phyloP scores from a whole-genome alignment of 2,329 filamentous ascomycete species.

The Aureobasidium musti region DNA sequence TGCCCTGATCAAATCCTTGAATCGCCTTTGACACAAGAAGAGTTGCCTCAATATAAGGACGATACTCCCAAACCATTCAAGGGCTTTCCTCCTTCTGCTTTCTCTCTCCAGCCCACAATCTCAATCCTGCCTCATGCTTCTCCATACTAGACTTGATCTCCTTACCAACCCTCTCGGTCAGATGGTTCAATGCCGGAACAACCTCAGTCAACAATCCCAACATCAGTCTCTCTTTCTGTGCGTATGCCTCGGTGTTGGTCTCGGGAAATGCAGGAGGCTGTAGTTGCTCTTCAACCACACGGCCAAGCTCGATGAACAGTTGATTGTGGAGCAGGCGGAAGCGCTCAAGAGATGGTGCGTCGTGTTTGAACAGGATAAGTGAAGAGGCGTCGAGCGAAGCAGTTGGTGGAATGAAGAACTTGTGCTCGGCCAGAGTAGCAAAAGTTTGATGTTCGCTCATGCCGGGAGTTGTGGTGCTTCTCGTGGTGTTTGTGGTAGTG shows the following conservation, averaged over 20 bases:
- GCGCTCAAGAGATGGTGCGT: constrained; percentile 6
- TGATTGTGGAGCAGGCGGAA: constrained; percentile 18
- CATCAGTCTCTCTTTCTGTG: constrained; percentile 11
- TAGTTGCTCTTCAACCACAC: constrained; percentile 15
- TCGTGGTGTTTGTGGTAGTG: not conserved
- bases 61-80: too few species aligned
- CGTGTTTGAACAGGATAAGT: constrained; percentile 9
- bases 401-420: constrained; percentile 1
- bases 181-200: constrained; percentile 13
- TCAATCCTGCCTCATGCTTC: constrained; percentile 13
- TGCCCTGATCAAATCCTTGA: too few species aligned
- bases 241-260: constrained; percentile 6
- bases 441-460: constrained; percentile 12
- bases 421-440: not conserved
- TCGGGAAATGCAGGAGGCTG: not conserved
- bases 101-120: constrained; percentile 20
- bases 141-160: constrained; percentile 5
- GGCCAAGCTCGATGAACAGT: constrained; percentile 16
- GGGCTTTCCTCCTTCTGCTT: not conserved
- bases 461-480: not conserved
- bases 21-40: too few species aligned
- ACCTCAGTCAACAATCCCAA: constrained; percentile 24
- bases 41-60: too few species aligned
- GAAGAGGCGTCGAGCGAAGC: constrained; percentile 1
- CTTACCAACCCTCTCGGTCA: constrained; percentile 10